These are phyloP conservation scores for Trichoderma asperellum DNA, from an alignment of 2,329 filamentous ascomycete genomes.

Conservation along the genomic window DNA sequence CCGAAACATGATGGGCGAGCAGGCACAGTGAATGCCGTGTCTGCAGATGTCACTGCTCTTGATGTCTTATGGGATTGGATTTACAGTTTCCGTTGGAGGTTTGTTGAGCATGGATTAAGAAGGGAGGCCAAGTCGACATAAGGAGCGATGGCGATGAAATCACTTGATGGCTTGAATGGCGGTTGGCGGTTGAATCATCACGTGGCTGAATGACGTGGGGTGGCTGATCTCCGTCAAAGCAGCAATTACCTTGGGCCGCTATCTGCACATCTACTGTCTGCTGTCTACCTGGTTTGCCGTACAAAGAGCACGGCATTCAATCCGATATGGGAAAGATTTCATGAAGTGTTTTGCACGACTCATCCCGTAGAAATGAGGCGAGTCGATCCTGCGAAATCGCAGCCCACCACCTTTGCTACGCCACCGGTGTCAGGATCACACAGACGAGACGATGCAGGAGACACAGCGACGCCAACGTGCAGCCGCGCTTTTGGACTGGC, in stretches of 20 bases:
- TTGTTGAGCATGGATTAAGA: background rate
- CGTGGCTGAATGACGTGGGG: constrained; percentile 1
- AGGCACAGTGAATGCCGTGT: background rate
- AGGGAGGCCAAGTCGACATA: background rate
- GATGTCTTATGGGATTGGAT: background rate
- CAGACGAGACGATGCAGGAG: background rate
- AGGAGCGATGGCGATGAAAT: background rate
- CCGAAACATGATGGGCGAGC: constrained; percentile 31
- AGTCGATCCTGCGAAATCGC: background rate
- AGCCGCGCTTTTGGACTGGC: constrained; percentile 1
- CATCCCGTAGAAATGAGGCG: background rate
- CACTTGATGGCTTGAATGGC: background rate
- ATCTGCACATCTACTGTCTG: background rate
- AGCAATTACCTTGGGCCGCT: background rate
- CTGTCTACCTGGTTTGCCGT: background rate
- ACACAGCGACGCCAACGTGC: background rate
- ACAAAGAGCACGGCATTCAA: background rate
- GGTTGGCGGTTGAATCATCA: background rate
- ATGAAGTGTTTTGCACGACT: background rate
- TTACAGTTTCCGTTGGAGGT: background rate
- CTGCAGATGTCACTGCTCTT: background rate
- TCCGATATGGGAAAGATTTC: background rate
- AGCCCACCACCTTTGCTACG: background rate
- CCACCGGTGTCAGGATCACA: background rate
- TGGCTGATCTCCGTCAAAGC: background rate